Evolutionary conservation across 805 yeast genomes (phyloP).

Genomic region (Zygoascus ofunaensis): DNA sequence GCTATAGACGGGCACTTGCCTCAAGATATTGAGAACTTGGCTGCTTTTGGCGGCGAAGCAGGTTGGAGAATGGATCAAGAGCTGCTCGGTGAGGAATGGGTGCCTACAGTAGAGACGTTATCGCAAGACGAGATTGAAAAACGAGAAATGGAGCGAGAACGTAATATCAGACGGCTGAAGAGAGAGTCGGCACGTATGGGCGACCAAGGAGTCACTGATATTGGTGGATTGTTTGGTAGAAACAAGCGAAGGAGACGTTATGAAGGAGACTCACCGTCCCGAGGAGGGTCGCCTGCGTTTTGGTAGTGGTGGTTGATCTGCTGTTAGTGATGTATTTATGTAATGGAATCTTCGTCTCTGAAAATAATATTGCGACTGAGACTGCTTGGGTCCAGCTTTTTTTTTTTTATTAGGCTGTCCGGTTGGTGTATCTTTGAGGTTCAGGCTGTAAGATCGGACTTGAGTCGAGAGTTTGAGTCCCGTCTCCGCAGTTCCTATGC

Average conservation of each 20-base stretch:
- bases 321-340: no score
- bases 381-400: no score
- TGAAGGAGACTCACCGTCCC: slow-evolving; percentile 2
- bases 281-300: not conserved
- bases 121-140: slow-evolving; percentile 90
- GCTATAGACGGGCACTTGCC: slow-evolving; percentile 60
- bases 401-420: no score
- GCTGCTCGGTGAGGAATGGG: slow-evolving; percentile 73
- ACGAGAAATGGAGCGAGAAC: slow-evolving; percentile 88
- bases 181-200: slow-evolving; percentile 78
- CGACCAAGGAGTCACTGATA: slow-evolving; percentile 38
- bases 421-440: no score
- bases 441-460: no score
- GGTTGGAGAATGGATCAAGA: slow-evolving; percentile 69
- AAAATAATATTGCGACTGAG: no score
- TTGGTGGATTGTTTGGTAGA: slow-evolving; percentile 28
- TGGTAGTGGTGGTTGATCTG: no score
- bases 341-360: no score
- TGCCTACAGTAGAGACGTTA: slow-evolving; percentile 76
- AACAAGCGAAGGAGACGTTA: slow-evolving; percentile 20
- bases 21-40: slow-evolving; percentile 44
- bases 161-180: slow-evolving; percentile 84
- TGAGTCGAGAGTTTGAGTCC: no score
- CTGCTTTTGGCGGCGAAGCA: slow-evolving; percentile 52
- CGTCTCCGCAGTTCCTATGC: no score